Evolutionary conservation across 805 yeast genomes (phyloP), one percentile per base, ranked within the genome.

Genomic region (Nakazawaea siamensis): DNA sequence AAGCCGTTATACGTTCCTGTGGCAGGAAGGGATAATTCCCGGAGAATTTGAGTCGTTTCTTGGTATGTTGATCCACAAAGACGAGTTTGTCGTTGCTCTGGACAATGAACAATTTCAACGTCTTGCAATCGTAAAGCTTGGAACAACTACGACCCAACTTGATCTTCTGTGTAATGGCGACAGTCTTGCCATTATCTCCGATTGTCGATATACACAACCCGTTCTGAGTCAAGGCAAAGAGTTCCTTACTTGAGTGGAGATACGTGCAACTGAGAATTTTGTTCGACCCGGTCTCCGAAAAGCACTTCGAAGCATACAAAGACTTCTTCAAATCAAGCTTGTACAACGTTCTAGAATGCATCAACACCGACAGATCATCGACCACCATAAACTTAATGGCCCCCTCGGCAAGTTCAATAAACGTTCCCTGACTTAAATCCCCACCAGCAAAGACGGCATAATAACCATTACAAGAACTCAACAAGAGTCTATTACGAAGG

Each of bases 321-420:
- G 60, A 54, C 5, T 19, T 29, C 1, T 18, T 24, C 10, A 45
- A 24, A 34, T 51, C 50, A 3, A 58, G 24, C 23, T 43, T 49
- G 60, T 62, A 58, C 3, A 55, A 29, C 1, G 42, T 41, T 23
- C 46, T 50, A 1, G 52, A 40, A 3, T 41, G 24, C 3, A 58
- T 32, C 29, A 44, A 52, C 13, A 45, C 30, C 3, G 31, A 12
- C 10, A n/a, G 11, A 4, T 27, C 12, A 9, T 14, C 4, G 8
- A 13, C 8, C 11, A 4, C 2, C 4, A 29, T 12, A 14, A 33
- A n/a, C 14, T 32, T 26, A 4, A 33, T 20, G 8, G 33, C 7
- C 2, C 31, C 14, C 4, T 32, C 36, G 15, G 24, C 29, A 10
- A 37, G 6, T 18, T 37, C 33, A 7, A 37, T 24, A 23, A 32